Base-by-base conservation (phyloP, 2,329 filamentous ascomycete species). In the Ceratocystis ficicola region DNA sequence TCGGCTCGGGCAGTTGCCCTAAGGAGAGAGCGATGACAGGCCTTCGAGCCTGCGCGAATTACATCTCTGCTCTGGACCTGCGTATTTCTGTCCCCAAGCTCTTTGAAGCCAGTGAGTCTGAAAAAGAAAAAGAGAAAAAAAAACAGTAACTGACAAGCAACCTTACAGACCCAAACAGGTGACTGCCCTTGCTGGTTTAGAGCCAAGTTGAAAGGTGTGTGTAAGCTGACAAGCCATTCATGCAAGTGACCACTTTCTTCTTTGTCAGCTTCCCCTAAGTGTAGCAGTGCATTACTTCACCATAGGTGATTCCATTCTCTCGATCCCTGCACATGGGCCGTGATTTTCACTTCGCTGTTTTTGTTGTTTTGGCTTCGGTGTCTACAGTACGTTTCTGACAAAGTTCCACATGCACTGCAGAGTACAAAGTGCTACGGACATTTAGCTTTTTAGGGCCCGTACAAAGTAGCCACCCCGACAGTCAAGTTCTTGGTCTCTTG, bases 171-270 rank as follows among this genome's bases (percentile, higher is more conserved):
- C 20, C 20, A 52, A 52, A 8, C 20, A 28, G 2, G 20, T 52
- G 48, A 52, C 20, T 41, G 36, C 36, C 36, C 12, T 41, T 12
- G 2, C 36, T 41, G 20, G 48, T 10, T 25, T 7, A 52, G 8
- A 22, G 8, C 20, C 25, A 22, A 52, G 7, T n/a, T n/a, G 17
- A 20, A 50, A 50, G 46, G 46, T 10, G 12, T 20, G 46, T 50
- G 46, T 20, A 50, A 50, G n/a, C 46, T 20, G 46, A 50, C 46
- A 50, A 50, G 36, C 46, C 46, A 22, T 22, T 8, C 46, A 50
- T 50, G 46, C 46, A 50, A 50, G 46, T 50, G 46, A 50, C 46
- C 46, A 50, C n/a, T 20, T 50, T 20, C 46, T 50, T 50, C 46
- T 50, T 22, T n/a, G 17, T 20, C 46, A 50, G 46, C 46, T n/a